Conservation (phyloP, 495 filamentous ascomycete genomes). For the Penicillium malachiteum region DNA sequence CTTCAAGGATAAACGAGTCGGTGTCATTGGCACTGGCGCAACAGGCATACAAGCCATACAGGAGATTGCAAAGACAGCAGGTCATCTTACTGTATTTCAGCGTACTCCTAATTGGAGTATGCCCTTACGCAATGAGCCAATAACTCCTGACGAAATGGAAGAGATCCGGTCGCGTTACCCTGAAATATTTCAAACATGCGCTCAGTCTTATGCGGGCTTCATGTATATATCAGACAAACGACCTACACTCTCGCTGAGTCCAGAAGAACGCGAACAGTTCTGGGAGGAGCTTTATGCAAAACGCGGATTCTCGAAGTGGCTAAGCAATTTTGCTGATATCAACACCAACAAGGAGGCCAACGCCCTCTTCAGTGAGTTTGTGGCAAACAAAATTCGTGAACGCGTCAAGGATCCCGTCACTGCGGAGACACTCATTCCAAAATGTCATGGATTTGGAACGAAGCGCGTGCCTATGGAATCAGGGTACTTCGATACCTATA, state of each 20-base stretch:
- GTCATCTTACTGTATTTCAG: constrained; percentile 50
- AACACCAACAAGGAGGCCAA: constrained; percentile 25
- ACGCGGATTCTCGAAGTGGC: constrained; percentile 33
- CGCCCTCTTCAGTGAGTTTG: constrained; percentile 28
- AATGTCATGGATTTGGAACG: constrained; percentile 50
- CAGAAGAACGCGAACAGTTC: constrained; percentile 39
- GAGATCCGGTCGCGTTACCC: constrained; percentile 39
- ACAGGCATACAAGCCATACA: constrained; percentile 59
- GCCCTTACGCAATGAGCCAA: constrained; percentile 45
- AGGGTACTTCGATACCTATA: constrained; percentile 53
- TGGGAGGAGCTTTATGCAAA: constrained; percentile 39
- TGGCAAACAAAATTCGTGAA: constrained; percentile 34
- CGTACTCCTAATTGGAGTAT: constrained; percentile 53
- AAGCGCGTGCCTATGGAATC: constrained; percentile 51
- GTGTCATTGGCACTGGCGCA: constrained; percentile 59
- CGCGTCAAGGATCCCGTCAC: constrained; percentile 47
- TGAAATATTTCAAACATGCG: constrained; percentile 37
- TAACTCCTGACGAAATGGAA: constrained; percentile 46
- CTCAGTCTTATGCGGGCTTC: constrained; percentile 20
- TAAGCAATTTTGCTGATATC: constrained; percentile 29
- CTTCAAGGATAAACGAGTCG: constrained; percentile 49
- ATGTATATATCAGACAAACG: constrained; percentile 33
- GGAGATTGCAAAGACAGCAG: constrained; percentile 37
- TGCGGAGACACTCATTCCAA: constrained; percentile 49
- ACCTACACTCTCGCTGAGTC: constrained; percentile 43